Evolutionary conservation across 2,329 filamentous ascomycete genomes (phyloP).

Genomic region (Fonsecaea multimorphosa): DNA sequence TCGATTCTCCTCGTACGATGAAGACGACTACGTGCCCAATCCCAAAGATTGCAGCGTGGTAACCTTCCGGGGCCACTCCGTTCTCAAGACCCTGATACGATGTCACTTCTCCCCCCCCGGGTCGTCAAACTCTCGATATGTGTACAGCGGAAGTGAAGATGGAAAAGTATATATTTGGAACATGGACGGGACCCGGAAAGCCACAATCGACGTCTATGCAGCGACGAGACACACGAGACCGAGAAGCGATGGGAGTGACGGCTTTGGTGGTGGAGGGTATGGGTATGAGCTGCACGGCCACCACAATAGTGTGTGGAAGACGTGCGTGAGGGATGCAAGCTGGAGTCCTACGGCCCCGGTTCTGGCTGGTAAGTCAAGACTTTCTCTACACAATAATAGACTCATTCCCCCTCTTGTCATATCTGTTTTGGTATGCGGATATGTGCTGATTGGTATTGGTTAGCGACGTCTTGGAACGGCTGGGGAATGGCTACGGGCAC

Average conservation of each 20-base stretch:
- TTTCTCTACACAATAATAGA: not conserved
- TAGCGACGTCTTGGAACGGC: slow-evolving; percentile 83
- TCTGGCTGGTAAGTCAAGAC: slow-evolving; percentile 64
- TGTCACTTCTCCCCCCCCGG: slow-evolving; percentile 92
- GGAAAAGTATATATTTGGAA: slow-evolving; percentile 93
- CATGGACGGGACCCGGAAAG: slow-evolving; percentile 82
- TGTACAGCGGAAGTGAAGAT: slow-evolving; percentile 89
- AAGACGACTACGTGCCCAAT: slow-evolving; percentile 66
- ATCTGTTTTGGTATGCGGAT: not conserved
- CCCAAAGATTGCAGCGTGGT: slow-evolving; percentile 89
- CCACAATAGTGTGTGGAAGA: slow-evolving; percentile 64
- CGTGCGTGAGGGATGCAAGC: slow-evolving; percentile 83
- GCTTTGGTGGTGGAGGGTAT: slow-evolving; percentile 61
- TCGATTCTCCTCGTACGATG: slow-evolving; percentile 59
- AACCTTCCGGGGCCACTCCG: slow-evolving; percentile 88
- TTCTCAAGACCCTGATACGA: slow-evolving; percentile 87
- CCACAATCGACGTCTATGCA: slow-evolving; percentile 75
- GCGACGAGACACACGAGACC: slow-evolving; percentile 70
- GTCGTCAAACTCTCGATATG: slow-evolving; percentile 87
- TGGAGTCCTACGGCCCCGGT: slow-evolving; percentile 89
- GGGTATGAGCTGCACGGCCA: slow-evolving; percentile 56
- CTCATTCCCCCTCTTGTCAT: not conserved
- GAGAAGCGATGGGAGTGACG: slow-evolving; percentile 38
- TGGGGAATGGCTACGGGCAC: slow-evolving; percentile 75
- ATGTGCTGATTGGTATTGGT: not conserved